phyloP scores from a whole-genome alignment of 805 yeast species.

The Starmerella floris region DNA sequence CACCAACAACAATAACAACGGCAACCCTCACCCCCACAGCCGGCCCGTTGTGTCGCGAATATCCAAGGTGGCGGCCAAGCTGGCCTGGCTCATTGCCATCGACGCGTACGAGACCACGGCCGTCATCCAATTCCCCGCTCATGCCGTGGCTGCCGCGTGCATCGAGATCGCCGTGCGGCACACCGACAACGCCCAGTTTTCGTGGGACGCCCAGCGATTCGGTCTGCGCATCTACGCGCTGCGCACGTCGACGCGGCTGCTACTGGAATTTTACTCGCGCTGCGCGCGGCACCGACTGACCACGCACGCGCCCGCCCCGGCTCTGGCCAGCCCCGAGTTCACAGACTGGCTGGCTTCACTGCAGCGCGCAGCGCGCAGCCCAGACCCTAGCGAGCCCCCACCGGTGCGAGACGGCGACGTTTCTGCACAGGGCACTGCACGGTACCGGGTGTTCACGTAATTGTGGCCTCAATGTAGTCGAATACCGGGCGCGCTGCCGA shows the following conservation, averaged over 20 bases:
- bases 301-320: conserved; percentile 4
- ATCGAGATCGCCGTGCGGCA: conserved; percentile 38
- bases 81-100: conserved; percentile 64
- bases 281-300: neutral
- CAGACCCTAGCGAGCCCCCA: neutral
- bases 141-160: conserved; percentile 57
- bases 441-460: conserved; percentile 15
- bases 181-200: neutral
- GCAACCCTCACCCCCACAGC: neutral
- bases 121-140: conserved; percentile 57
- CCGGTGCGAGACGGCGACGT: conserved; percentile 23
- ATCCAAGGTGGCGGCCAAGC: conserved; percentile 36
- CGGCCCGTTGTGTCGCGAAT: too few relatives aligned
- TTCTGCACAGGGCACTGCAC: conserved; percentile 26
- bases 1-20: neutral
- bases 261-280: conserved; percentile 8
- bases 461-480: too few relatives aligned
- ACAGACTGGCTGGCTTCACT: conserved; percentile 2
- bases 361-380: neutral
- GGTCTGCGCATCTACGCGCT: neutral
- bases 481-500: too few relatives aligned
- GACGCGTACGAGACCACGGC: conserved; percentile 62
- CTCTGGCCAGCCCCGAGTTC: neutral
- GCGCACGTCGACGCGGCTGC: conserved; percentile 4
- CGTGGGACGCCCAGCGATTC: conserved; percentile 1